Base-by-base conservation (phyloP, 139 green algal species). In the Tetratostichococcus sp. region DNA sequence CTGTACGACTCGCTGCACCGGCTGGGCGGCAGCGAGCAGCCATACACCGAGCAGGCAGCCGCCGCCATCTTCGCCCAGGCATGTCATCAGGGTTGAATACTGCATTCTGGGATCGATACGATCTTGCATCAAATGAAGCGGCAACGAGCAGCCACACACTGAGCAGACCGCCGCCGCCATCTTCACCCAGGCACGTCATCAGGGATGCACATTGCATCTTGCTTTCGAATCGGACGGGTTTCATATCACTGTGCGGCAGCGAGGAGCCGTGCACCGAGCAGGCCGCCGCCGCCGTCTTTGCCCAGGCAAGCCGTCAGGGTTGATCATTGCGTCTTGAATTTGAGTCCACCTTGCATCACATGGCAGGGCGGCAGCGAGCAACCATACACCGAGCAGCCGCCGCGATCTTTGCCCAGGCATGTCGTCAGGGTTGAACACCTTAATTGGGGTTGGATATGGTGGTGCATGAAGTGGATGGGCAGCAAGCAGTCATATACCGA, bases 41-140 rank as follows among this genome's bases (percentile, higher is more conserved):
- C 73, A 23, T 89, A 89, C 74, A 78, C 76, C 42, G 85, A 89
- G 75, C 79, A 81, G 66, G 66, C 83, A 39, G 84, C 84, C 28
- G 59, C 79, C 17, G 30, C 50, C 35, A 67, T 88, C n/a, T 87
- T 85, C 67, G 62, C 65, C 14, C 83, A 88, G 75, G 74, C 75
- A 1, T n/a, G 65, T 26, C 50, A 62, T 62, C 11, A 50, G 39
- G 39, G 8, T 50, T 50, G 39, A 6, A 11, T 11, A n/a, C n/a
- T n/a, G n/a, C n/a, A n/a, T n/a, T n/a, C n/a, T n/a, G n/a, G n/a
- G n/a, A n/a, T n/a, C n/a, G n/a, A n/a, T n/a, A n/a, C n/a, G n/a
- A n/a, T n/a, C n/a, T n/a, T n/a, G n/a, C n/a, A n/a, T n/a, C n/a
- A n/a, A n/a, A n/a, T n/a, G 76, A n/a, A n/a, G 70, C 31, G 76